Base-by-base conservation (phyloP, 225 moss, liverwort and hornwort species). In the Physcomitrellopsis africana region DNA sequence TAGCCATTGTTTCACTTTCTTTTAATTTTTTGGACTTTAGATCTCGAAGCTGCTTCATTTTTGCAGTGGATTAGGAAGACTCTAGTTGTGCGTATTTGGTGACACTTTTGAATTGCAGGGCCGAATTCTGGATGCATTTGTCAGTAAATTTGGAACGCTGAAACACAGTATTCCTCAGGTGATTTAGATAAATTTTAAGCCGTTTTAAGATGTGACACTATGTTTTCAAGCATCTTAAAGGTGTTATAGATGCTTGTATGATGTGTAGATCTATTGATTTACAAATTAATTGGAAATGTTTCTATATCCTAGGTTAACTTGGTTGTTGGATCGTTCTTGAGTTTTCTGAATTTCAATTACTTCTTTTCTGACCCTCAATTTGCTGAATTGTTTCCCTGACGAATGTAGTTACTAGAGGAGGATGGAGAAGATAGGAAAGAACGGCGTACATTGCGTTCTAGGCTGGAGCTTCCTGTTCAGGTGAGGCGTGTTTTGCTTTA, bases 111-210 rank as follows among this genome's bases (percentile, higher is more conserved):
- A 48, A 51, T 45, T 63, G 59, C 84, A 99, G 99, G 99, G 99
- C 14, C 92, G 99, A 49, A 99, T 99, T 80, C 76, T 99, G 92
- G 99, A 99, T 93, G 99, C 95, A 72, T 99, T 99, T 88, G 99
- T 99, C 69, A 99, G 93, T 85, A 99, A 99, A 72, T 99, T 99
- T 88, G 95, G 99, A 60, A 99, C 99, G 27, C 85, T 99, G 72
- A 99, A 95, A 82, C 93, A 93, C 78, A 95, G 88, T 84, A 95
- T 99, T 71, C 92, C 99, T 65, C 95, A 99, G 95, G 99, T 99
- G 60, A 80, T 47, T 68, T 52, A 11, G 56, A n/a, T 52, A 26
- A 17, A 55, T 47, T 75, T 66, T 70, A 43, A 57, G 17, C 59
- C 23, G 14, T 63, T 46, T 55, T 75, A 19, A 32, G 67, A 67